Base-by-base conservation (phyloP, 495 filamentous ascomycete genomes). In the Penicillium lividum region DNA sequence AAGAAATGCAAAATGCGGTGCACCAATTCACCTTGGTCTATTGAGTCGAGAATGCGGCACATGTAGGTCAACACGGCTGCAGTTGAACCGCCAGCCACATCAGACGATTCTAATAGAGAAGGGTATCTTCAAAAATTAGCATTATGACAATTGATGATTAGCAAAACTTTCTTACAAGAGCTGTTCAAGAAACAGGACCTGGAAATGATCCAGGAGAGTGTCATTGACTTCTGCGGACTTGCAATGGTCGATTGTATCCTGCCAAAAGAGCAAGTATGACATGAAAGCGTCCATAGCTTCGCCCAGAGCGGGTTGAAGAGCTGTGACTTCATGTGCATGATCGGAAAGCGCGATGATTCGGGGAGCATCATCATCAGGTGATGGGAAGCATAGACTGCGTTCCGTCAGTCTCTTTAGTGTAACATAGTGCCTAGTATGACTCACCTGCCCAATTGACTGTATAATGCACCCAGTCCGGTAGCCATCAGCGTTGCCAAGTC, bases 401-500 rank as follows among this genome's bases (percentile, higher is more conserved):
- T 54, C 28, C 34, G 58, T 74, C 54, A 66, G 47, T 30, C 11
- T 46, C 18, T 25, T 46, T 25, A 25, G 7, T 5, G 18, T 27
- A 7, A 45, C 13, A 27, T n/a, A 0, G 38, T 31, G 2, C n/a
- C 4, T n/a, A 40, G 18, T 11, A 22, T 29, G 42, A 64, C 74
- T 67, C 60, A 86, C 86, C 86, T 87, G 74, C 92, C 97, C 54
- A 99, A 81, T 68, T 97, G 95, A 67, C 94, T 97, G 73, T 99
- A 99, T 51, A 98, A 77, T 47, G 94, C 94, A 30, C 95, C 95
- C 31, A 99, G 73, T 7, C 95, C 94, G 9, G 90, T 97, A 13
- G 94, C 94, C 94, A 99, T 97, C 56, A 98, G 71, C 0, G 95
- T 97, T 2, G 95, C 93, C 40, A 99, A 80, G 69, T 99, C 95